These are phyloP conservation scores for Mycena galopus DNA, from an alignment of 768 basidiomycete genomes.

Conservation along the genomic window DNA sequence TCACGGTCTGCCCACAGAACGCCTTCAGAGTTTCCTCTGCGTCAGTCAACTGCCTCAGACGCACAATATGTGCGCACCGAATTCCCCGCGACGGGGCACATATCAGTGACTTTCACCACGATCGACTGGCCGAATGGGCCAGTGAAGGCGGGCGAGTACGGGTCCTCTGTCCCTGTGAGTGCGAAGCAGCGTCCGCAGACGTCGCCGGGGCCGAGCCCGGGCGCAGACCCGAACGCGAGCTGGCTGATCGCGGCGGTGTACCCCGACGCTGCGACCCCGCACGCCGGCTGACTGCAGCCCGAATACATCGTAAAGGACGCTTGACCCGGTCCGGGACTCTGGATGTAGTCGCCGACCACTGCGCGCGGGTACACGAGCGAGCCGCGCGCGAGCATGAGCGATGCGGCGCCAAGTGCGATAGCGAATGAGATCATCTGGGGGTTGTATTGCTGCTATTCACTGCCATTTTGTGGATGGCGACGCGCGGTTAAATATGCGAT, in stretches of 20 bases:
- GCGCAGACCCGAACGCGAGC: conserved; percentile 64
- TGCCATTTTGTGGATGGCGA: not conserved
- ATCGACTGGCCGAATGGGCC: conserved; percentile 65
- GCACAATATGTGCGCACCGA: conserved; percentile 41
- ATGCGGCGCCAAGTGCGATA: conserved; percentile 7
- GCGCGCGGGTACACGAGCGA: conserved; percentile 17
- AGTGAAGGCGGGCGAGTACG: conserved; percentile 62
- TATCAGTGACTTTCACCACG: conserved; percentile 65
- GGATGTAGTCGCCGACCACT: conserved; percentile 66
- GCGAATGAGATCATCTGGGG: conserved; percentile 8
- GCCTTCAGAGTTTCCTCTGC: conserved; percentile 41
- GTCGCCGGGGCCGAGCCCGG: conserved; percentile 67
- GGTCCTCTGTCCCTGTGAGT: conserved; percentile 63
- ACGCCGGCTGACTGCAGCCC: conserved; percentile 63
- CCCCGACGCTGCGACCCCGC: conserved; percentile 62
- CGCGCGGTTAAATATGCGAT: conserved; percentile 20
- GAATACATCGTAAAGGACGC: conserved; percentile 72
- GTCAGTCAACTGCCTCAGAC: not conserved
- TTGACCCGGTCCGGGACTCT: conserved; percentile 59
- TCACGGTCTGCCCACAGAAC: conserved; percentile 67
- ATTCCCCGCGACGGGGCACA: conserved; percentile 62
- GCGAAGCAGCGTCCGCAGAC: conserved; percentile 74
- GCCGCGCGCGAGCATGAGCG: conserved; percentile 8
- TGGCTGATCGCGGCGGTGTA: conserved; percentile 71
- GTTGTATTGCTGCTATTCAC: not conserved